Base-by-base conservation (phyloP, 2,329 filamentous ascomycete species). In the Paracoccidioides lutzii region DNA sequence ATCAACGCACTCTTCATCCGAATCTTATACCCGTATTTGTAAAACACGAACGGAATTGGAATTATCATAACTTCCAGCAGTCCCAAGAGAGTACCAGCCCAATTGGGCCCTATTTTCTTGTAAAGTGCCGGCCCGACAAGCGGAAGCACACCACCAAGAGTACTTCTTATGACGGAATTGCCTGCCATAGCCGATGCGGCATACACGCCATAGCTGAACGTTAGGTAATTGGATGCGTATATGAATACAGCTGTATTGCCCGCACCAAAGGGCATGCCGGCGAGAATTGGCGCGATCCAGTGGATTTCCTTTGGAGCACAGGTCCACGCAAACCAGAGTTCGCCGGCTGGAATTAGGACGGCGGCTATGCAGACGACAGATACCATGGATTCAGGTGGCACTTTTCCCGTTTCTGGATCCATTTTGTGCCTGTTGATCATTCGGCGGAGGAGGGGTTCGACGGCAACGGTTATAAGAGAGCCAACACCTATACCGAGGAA, bases 241-340 rank as follows among this genome's bases (percentile, higher is more conserved):
- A 94, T 90, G 72, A 94, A 94, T 41, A 87, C 82, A 2, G 83
- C 77, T 7, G 81, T 83, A 63, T 91, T 93, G 0, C 88, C 88
- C 0, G 80, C 77, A 8, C 88, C 88, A 62, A 93, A 94, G 0
- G 85, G 85, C 5, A 94, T 79, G 0, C 88, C 88, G 1, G 88
- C 88, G 0, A 87, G 74, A 51, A 94, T 84, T 1, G 88, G 85
- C 22, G 82, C 76, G n/a, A 89, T 82, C 85, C 87, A 94, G 67
- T 88, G 90, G 37, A 94, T 88, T 4, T 81, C 79, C 0, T 71
- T 73, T 0, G 90, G 90, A 0, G 89, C 81, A 58, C 84, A 90
- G 0, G 90, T 95, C 89, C 89, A 95, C 0, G 87, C 82, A 65
- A 96, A 96, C 68, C 84, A 85, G 30, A 96, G 79, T 69, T 95